These are phyloP conservation scores for Bacterosira constricta DNA, from an alignment of 108 stramenopile genomes.

Conservation along the genomic window DNA sequence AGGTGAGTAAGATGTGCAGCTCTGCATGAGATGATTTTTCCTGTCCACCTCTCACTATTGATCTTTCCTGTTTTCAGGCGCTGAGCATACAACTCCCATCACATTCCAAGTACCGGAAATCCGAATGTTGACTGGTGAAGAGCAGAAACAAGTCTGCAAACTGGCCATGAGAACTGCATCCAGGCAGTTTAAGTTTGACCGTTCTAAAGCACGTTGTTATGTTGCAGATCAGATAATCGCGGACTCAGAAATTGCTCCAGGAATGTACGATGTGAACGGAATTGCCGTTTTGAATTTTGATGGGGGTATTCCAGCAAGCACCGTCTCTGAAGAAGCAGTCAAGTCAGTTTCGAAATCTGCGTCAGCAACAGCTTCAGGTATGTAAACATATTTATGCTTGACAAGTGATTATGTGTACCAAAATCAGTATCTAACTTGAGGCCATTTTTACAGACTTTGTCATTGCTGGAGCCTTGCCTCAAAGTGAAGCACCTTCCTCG, in stretches of 20 bases:
- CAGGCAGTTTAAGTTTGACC: slow-evolving; percentile 5
- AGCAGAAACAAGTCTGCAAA: slow-evolving; percentile 39
- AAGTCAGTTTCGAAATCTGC: slow-evolving; percentile 15
- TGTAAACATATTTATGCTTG: too few relatives aligned
- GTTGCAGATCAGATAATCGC: slow-evolving; percentile 19
- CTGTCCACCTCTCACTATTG: not conserved
- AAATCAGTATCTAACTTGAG: too few relatives aligned
- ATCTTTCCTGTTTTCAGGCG: not conserved
- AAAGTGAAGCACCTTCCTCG: slow-evolving; percentile 33
- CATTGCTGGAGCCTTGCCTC: slow-evolving; percentile 13
- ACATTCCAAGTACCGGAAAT: slow-evolving; percentile 14
- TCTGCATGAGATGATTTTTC: not conserved
- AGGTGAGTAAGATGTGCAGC: not conserved
- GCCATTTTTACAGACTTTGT: slow-evolving; percentile 1
- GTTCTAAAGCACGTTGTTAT: slow-evolving; percentile 28
- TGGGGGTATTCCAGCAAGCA: slow-evolving; percentile 5
- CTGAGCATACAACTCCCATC: not conserved
- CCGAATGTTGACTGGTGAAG: slow-evolving; percentile 35
- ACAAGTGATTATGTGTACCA: too few relatives aligned
- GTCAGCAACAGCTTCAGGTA: slow-evolving; percentile 4
- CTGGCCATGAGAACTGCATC: slow-evolving; percentile 12
- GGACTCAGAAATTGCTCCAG: slow-evolving; percentile 1
- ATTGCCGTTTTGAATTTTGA: slow-evolving; percentile 35
- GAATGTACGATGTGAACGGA: slow-evolving; percentile 13
- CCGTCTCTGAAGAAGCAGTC: not conserved